Base-by-base conservation (phyloP, 169 alveolate genomes). In the Haemoproteus tartakovskyi region DNA sequence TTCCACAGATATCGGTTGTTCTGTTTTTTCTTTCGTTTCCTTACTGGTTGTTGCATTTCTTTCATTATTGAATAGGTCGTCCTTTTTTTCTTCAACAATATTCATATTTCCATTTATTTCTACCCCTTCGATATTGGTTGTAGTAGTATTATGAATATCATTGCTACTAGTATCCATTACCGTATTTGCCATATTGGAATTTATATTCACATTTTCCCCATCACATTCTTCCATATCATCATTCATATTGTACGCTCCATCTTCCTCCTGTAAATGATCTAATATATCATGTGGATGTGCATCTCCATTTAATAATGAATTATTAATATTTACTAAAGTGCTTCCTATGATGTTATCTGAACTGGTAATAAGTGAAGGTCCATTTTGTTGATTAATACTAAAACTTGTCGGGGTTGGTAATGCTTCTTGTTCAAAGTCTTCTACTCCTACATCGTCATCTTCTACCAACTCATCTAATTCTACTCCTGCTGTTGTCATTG, bases 141-240 rank as follows among this genome's bases (percentile, higher is more conserved):
- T 33, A 33, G 18, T 30, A 14, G 8, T 33, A 19, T 16, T 40
- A 9, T 24, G 24, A 41, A 3, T 26, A 11, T 6, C 14, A 33
- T 11, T 54, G 46, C 12, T n/a, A 27, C 16, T 54, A 6, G 11
- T 21, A 12, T n/a, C 45, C 16, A 4, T 16, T 33, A 33, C 43
- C 43, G n/a, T n/a, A 33, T 33, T 33, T 33, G 14, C 43, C 43
- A 33, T 33, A 33, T 6, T 36, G 30, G 43, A 45, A 38, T 57
- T 74, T 12, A 56, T 33, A 6, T 74, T 78, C 9, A 51, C 29
- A 5, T 74, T 78, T 12, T 74, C 84, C 8, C 43, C 43, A 33
- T 57, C 48, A 33, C 51, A 74, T 38, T 74, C 84, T 33, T 74
- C 84, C 36, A 74, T 30, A 45, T 74, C 84, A 30, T 74, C 84